A percentile compares a stretch with the other conserved stretches of the same genome.
Conservation (phyloP, 805 yeast species). For the Saccharomycopsis babjevae region DNA sequence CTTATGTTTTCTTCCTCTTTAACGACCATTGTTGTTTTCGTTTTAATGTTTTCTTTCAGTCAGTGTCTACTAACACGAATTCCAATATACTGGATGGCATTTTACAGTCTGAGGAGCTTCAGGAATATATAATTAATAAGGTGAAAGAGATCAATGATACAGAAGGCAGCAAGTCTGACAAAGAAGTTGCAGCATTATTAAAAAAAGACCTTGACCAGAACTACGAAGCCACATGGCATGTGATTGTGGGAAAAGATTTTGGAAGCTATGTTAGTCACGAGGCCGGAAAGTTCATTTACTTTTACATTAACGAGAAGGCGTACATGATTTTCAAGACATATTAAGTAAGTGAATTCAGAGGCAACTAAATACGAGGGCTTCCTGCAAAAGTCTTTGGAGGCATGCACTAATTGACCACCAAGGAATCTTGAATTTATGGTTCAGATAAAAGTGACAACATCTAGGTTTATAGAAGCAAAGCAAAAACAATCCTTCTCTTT, state of each 20-base stretch:
- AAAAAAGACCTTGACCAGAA: slow-evolving; percentile 55
- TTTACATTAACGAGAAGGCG: slow-evolving; percentile 60
- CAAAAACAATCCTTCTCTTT: too few relatives aligned
- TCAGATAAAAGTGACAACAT: too few relatives aligned
- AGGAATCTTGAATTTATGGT: too few relatives aligned
- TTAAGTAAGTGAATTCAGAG: not conserved
- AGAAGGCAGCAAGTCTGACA: slow-evolving; percentile 33
- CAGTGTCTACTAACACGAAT: not conserved
- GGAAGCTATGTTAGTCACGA: slow-evolving; percentile 76
- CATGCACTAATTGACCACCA: too few relatives aligned
- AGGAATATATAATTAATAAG: slow-evolving; percentile 37
- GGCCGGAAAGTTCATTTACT: slow-evolving; percentile 61
- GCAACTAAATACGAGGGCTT: too few relatives aligned
- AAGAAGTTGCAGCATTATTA: slow-evolving; percentile 54
- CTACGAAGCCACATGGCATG: slow-evolving; percentile 72
- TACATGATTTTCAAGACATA: slow-evolving; percentile 49
- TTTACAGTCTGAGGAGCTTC: slow-evolving; percentile 34
- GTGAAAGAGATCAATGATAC: slow-evolving; percentile 34
- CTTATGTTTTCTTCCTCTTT: not conserved
- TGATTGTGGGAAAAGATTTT: slow-evolving; percentile 68
- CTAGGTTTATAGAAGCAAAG: too few relatives aligned
- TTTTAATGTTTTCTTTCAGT: not conserved
- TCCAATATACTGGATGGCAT: not conserved
- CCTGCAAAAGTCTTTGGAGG: too few relatives aligned
- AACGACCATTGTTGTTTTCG: not conserved